Base-by-base conservation (phyloP, 768 basidiomycete species). In the Russula sp. region DNA sequence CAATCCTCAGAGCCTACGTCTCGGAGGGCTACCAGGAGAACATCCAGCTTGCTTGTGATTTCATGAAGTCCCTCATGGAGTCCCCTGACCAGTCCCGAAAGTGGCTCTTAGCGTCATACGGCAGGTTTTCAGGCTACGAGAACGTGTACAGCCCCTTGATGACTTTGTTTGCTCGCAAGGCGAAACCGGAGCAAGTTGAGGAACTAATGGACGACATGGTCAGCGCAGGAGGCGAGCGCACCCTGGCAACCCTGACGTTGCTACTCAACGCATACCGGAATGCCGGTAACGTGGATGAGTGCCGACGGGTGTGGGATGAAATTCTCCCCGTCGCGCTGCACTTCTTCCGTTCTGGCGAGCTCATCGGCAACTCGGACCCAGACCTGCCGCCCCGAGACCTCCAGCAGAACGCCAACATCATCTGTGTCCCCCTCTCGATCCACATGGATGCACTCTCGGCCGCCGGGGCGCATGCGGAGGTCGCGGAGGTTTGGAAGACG, bases 391-490 rank as follows among this genome's bases (percentile, higher is more conserved):
- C 39, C 34, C 63, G 50, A 11, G 62, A 50, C 45, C 62, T 67
- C 38, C 70, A 69, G 32, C 75, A 72, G 22, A 77, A 70, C 18
- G 76, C 79, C n/a, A 84, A 82, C 65, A 70, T 84, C n/a, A 78
- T 96, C 47, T 87, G 84, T 66, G 72, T 84, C 43, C 88, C 93
- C 0, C 76, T 98, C 11, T 93, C 92, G 14, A 86, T 92, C 66
- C 86, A 86, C 72, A 83, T 97, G 63, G 85, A 91, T 65, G 79
- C 83, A 6, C 75, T 95, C 54, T 89, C 91, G 2, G 73, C 75
- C 3, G 80, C 79, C 0, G 87, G 86, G 2, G 69, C 75, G 41
- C 87, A 93, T 66, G 64, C 69, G 8, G 81, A 85, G 61, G 79
- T 95, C 48, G 80, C 85, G 16, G 69, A 70, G 3, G 76, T 80